Base-by-base conservation (phyloP, 352 stramenopile species). In the Globisporangium sylvaticum region DNA sequence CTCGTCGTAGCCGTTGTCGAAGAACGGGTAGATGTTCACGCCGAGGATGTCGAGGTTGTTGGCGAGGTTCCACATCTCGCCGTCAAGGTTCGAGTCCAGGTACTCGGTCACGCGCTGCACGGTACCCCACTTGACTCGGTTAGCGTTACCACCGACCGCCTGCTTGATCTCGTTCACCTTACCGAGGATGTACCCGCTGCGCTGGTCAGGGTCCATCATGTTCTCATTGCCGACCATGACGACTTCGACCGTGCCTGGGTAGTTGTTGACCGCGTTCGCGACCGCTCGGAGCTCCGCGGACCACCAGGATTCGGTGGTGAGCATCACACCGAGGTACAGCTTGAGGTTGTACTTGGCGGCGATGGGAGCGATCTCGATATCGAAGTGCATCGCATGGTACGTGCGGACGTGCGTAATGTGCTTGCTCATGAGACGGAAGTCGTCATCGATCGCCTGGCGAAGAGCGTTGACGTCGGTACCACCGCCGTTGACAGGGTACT, bases 1-100 rank as follows among this genome's bases (percentile, higher is more conserved):
- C n/a, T 29, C 3, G 46, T 75, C 53, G 63, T 71, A 78, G 22
- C 57, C 53, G 5, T 52, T 62, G 46, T 70, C 59, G 48, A 76
- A 80, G 58, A 78, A 80, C 25, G 71, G 71, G 62, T 80, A 78
- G 61, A 80, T 80, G 65, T 80, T 78, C 55, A 79, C 74, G 31
- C 71, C 74, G 10, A 79, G 56, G 20, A 81, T 54, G 69, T 81
- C 74, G 37, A 70, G 70, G 15, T 53, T 67, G 8, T 58, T 66
- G 46, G 42, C 71, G 55, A 39, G 57, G 48, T 44, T 65, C 56
- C 56, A 67, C 67, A 54, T 67, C 58, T 55, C 24, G 4, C 1
- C 3, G 24, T 64, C 37, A 42, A 58, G 55, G n/a, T 15, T 7
- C 5, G n/a, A n/a, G n/a, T 68, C 57, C 4, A 71, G 9, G 48